phyloP scores from a whole-genome alignment of 2,329 filamentous ascomycete species.

The Trichoderma cornu-damae region DNA sequence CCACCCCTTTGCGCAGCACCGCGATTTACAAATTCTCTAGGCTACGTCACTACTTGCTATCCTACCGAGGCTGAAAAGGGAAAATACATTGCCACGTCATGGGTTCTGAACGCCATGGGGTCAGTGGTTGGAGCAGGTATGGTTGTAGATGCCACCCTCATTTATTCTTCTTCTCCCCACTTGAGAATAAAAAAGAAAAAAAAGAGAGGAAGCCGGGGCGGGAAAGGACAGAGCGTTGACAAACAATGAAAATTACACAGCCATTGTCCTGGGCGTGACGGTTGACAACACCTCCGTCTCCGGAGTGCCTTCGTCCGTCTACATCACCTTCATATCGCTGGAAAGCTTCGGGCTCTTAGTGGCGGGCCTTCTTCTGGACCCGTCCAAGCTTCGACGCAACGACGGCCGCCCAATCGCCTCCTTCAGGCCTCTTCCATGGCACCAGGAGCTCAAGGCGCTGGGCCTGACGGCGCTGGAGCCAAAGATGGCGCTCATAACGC shows the following conservation, averaged over 20 bases:
- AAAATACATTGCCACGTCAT: constrained; percentile 84
- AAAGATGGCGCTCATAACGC: constrained; percentile 17
- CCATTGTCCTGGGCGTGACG: constrained; percentile 15
- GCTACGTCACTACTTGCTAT: constrained; percentile 76
- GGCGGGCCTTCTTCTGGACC: constrained; percentile 9
- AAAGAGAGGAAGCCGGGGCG: too few species aligned
- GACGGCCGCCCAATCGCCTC: constrained; percentile 17
- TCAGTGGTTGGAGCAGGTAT: constrained; percentile 65
- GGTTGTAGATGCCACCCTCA: too few species aligned
- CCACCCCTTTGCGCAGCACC: too few species aligned
- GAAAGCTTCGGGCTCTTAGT: constrained; percentile 11
- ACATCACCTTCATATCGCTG: constrained; percentile 16
- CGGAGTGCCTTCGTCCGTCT: constrained; percentile 16
- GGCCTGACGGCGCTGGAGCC: constrained; percentile 11
- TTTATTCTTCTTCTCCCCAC: too few species aligned
- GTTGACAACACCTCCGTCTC: constrained; percentile 16
- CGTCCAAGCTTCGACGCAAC: constrained; percentile 14
- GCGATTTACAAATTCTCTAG: not conserved
- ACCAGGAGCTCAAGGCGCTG: constrained; percentile 17
- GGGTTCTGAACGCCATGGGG: constrained; percentile 91
- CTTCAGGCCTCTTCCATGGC: constrained; percentile 15
- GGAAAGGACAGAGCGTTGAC: not conserved
- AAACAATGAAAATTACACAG: not conserved
- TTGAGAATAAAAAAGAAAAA: too few species aligned
- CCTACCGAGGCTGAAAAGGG: constrained; percentile 77